Evolutionary conservation across 2,329 filamentous ascomycete genomes (phyloP).

Genomic region (Emericellopsis cladophorae): DNA sequence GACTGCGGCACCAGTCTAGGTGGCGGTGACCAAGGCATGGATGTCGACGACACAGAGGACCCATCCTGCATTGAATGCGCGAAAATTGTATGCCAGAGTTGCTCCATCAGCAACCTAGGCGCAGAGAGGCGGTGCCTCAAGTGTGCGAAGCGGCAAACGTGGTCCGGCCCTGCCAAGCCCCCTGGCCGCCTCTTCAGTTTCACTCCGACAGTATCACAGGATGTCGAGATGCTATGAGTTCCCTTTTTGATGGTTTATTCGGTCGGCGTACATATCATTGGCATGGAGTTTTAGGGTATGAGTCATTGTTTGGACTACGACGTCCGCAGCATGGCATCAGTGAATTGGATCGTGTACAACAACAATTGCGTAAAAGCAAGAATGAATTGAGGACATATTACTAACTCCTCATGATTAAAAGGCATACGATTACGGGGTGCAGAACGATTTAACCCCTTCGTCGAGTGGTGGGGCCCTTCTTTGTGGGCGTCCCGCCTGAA

Average conservation of each 20-base stretch:
- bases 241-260: slow-evolving; percentile 5
- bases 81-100: slow-evolving; percentile 45
- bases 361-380: background rate
- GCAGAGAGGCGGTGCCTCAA: slow-evolving; percentile 37
- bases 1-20: slow-evolving; percentile 32
- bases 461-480: slow-evolving; percentile 29
- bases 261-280: slow-evolving; percentile 2
- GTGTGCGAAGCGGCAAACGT: slow-evolving; percentile 30
- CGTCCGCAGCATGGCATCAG: background rate
- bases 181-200: too few relatives aligned
- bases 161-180: slow-evolving; percentile 3
- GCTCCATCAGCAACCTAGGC: slow-evolving; percentile 45
- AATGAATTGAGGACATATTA: background rate
- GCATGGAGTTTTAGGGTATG: background rate
- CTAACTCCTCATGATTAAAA: background rate
- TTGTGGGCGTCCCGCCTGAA: slow-evolving; percentile 12
- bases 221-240: too few relatives aligned
- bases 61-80: slow-evolving; percentile 34
- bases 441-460: slow-evolving; percentile 22
- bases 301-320: background rate
- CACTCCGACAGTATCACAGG: too few relatives aligned
- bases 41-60: slow-evolving; percentile 20
- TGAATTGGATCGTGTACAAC: background rate
- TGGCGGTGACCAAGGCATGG: slow-evolving; percentile 18
- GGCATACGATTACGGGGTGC: background rate